A percentile compares a stretch with the other conserved stretches of the same genome.
These are phyloP conservation scores for Eleusine coracana DNA, from an alignment of 176 grass and related monocot species.

Conservation along the genomic window DNA sequence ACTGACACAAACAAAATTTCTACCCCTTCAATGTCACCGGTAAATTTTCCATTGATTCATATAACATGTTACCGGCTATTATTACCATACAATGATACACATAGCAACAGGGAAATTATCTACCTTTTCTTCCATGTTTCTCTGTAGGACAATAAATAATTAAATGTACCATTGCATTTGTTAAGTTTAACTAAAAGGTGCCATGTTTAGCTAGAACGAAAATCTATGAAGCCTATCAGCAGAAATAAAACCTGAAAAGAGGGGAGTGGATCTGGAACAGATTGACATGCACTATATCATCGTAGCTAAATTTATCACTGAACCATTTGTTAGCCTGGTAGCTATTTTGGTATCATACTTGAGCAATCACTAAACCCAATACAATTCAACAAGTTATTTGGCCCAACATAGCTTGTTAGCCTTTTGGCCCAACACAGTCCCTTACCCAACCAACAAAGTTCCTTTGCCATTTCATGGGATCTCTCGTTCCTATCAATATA, in stretches of 20 bases:
- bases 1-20: not conserved
- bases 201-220: not conserved
- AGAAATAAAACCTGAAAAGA: not conserved
- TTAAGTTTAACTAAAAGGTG: conserved; percentile 1
- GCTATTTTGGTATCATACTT: not conserved
- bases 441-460: not conserved
- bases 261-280: conserved; percentile 8
- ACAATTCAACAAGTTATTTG: not conserved
- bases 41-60: not conserved
- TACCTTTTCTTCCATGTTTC: not conserved
- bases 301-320: not conserved
- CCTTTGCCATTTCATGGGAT: not conserved
- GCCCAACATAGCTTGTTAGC: conserved; percentile 10
- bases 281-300: no score
- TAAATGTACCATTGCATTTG: not conserved
- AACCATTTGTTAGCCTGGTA: not conserved
- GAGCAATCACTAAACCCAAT: not conserved
- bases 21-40: not conserved
- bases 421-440: not conserved
- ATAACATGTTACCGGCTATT: not conserved
- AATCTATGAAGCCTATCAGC: not conserved
- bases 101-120: not conserved
- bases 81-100: not conserved
- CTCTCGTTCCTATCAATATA: not conserved
- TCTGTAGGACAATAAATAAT: not conserved